Conservation (phyloP, 1,284 basidiomycete genomes). For the Wallemia hederae region DNA sequence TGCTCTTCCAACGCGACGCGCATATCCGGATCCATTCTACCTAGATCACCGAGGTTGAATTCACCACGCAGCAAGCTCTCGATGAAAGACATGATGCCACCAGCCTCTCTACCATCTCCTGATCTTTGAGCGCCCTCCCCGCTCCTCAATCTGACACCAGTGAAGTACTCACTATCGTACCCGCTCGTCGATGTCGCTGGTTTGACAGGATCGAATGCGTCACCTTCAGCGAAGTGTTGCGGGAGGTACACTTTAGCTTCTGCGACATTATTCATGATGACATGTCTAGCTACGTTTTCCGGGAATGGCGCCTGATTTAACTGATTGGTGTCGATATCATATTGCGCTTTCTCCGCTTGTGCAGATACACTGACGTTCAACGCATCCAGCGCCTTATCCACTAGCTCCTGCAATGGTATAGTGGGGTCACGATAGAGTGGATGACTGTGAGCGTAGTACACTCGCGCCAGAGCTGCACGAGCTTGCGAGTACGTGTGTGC, state of each 20-base stretch:
- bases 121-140: slow-evolving; percentile 14
- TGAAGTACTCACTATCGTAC: slow-evolving; percentile 45
- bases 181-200: slow-evolving; percentile 26
- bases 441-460: background rate
- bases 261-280: slow-evolving; percentile 31
- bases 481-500: background rate
- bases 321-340: slow-evolving; percentile 16
- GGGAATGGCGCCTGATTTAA: slow-evolving; percentile 20
- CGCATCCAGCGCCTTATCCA: slow-evolving; percentile 12
- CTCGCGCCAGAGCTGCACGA: background rate
- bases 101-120: slow-evolving; percentile 11
- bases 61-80: slow-evolving; percentile 17
- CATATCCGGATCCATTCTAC: slow-evolving; percentile 1
- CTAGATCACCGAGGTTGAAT: slow-evolving; percentile 6
- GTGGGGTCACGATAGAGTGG: background rate
- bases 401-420: background rate
- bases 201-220: slow-evolving; percentile 54
- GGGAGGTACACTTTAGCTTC: slow-evolving; percentile 35
- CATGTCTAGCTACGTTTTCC: slow-evolving; percentile 36
- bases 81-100: slow-evolving; percentile 7
- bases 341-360: slow-evolving; percentile 14
- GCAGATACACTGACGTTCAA: slow-evolving; percentile 13
- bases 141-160: slow-evolving; percentile 22
- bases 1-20: background rate
- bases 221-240: slow-evolving; percentile 19